phyloP scores from a whole-genome alignment of 2,329 filamentous ascomycete species.

The Blastomyces parvus region DNA sequence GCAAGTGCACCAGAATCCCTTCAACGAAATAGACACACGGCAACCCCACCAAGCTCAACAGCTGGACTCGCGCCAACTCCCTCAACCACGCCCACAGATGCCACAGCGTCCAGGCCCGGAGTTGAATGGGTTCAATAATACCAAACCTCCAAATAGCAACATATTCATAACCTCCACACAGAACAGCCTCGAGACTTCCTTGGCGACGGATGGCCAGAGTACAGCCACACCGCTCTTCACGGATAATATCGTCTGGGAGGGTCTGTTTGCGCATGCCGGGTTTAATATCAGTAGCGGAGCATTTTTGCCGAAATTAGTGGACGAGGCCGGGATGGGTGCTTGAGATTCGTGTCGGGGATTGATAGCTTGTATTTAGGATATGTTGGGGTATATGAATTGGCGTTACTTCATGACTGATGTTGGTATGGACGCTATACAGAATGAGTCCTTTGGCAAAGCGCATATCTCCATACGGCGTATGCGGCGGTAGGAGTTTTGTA shows the following conservation, averaged over 20 bases:
- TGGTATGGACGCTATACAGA: background rate
- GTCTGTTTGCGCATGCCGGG: conserved; percentile 19
- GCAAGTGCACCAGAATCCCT: background rate
- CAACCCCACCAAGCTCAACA: background rate
- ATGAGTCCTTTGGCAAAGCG: background rate
- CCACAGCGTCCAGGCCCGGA: background rate
- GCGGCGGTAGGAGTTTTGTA: background rate
- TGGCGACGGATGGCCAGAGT: background rate
- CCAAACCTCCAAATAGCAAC: background rate
- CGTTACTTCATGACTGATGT: background rate
- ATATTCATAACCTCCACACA: background rate
- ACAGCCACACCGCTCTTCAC: conserved; percentile 15
- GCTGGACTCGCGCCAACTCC: background rate
- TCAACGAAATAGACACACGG: background rate
- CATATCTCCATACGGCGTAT: background rate
- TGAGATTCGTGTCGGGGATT: background rate
- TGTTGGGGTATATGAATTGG: background rate
- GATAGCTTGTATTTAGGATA: background rate
- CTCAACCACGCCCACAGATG: background rate
- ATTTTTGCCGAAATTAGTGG: conserved; percentile 17
- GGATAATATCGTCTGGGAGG: conserved; percentile 16
- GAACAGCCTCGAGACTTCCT: conserved; percentile 3
- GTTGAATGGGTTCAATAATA: background rate
- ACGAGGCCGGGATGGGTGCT: background rate
- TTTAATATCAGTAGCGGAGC: conserved; percentile 19